Evolutionary conservation across 2,329 filamentous ascomycete genomes (phyloP).

Genomic region (Xylariales sp.): DNA sequence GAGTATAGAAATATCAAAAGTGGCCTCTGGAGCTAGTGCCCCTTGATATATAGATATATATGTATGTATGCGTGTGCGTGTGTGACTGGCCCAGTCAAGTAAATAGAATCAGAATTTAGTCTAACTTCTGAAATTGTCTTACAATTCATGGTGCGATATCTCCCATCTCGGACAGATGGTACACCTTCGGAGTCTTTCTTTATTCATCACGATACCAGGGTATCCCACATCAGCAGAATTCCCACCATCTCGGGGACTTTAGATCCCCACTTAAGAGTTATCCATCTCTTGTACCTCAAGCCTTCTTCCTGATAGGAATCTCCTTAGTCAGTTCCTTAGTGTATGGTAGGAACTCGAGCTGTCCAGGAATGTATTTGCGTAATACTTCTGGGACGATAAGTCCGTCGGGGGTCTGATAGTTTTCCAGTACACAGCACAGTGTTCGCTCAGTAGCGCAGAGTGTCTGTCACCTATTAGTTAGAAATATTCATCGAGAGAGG

Average conservation of each 20-base stretch:
- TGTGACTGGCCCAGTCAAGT: not conserved
- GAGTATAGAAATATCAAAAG: too few species aligned
- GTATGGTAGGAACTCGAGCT: slow-evolving; percentile 90
- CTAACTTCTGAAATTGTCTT: slow-evolving; percentile 21
- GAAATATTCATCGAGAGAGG: not conserved
- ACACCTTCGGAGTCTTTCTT: slow-evolving; percentile 6
- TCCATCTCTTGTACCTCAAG: slow-evolving; percentile 11
- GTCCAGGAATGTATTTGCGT: slow-evolving; percentile 88
- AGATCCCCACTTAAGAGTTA: not conserved
- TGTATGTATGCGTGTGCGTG: too few species aligned
- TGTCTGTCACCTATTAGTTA: slow-evolving; percentile 30
- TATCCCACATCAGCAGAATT: not conserved
- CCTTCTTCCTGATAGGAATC: slow-evolving; percentile 37
- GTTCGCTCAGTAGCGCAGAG: slow-evolving; percentile 82
- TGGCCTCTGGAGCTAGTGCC: too few species aligned
- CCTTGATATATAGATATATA: too few species aligned
- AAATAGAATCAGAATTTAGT: slow-evolving; percentile 12
- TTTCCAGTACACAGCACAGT: slow-evolving; percentile 94
- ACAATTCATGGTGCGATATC: slow-evolving; percentile 14
- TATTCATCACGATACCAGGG: slow-evolving; percentile 1
- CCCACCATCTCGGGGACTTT: not conserved
- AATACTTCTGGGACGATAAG: slow-evolving; percentile 81
- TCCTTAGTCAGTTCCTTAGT: slow-evolving; percentile 83
- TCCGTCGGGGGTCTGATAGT: slow-evolving; percentile 79
- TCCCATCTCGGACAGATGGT: not conserved